These are phyloP conservation scores for Talaromyces piceae DNA, from an alignment of 2,329 filamentous ascomycete genomes.

Conservation along the genomic window DNA sequence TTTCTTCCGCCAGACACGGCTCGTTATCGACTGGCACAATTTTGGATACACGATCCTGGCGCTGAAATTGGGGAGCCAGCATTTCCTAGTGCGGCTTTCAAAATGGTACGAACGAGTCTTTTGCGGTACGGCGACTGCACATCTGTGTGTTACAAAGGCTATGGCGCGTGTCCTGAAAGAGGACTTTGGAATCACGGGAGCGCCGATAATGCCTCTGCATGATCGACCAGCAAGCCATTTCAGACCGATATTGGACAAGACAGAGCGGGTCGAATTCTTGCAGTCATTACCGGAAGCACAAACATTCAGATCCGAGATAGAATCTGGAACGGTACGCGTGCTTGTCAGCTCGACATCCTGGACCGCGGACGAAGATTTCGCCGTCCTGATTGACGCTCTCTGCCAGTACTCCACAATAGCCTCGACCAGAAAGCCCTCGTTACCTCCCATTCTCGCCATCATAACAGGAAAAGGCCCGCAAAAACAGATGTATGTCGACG, in stretches of 20 bases:
- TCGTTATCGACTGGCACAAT: constrained; percentile 98
- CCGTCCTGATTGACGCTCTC: constrained; percentile 74
- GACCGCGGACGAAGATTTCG: constrained; percentile 96
- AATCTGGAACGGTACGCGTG: constrained; percentile 55
- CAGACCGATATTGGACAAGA: constrained; percentile 53
- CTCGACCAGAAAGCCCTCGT: constrained; percentile 35
- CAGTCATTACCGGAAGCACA: constrained; percentile 57
- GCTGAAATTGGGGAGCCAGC: constrained; percentile 52
- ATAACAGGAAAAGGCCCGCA: constrained; percentile 93
- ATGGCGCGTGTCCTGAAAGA: constrained; percentile 69
- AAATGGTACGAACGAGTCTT: constrained; percentile 69
- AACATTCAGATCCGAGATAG: constrained; percentile 51
- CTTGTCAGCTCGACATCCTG: constrained; percentile 93
- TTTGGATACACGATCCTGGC: constrained; percentile 92
- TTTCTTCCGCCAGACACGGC: constrained; percentile 66
- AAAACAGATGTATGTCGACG: constrained; percentile 63
- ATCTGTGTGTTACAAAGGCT: constrained; percentile 82
- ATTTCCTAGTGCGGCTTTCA: constrained; percentile 71
- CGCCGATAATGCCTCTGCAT: constrained; percentile 65
- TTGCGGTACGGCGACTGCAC: constrained; percentile 60
- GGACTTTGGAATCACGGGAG: constrained; percentile 55
- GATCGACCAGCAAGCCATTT: constrained; percentile 82
- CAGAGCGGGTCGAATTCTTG: constrained; percentile 54
- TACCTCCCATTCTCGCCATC: constrained; percentile 70
- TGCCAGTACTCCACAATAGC: constrained; percentile 59